These are phyloP conservation scores for Cladophialophora yegresii DNA, from an alignment of 2,329 filamentous ascomycete species.

Conservation along the genomic window DNA sequence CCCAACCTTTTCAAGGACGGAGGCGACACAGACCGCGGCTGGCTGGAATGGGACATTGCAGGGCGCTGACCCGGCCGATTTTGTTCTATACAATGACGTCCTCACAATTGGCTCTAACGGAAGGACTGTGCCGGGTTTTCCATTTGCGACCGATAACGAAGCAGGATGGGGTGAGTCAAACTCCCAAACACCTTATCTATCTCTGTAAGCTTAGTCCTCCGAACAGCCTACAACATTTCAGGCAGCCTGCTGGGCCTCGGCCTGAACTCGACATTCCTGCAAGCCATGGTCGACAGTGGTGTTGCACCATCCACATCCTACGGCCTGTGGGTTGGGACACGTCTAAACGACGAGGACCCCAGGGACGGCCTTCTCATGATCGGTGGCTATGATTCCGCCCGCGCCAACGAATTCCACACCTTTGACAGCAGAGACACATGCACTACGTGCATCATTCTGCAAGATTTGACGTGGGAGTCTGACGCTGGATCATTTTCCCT, in stretches of 20 bases:
- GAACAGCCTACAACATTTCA: not conserved
- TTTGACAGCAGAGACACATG: slow-evolving; percentile 11
- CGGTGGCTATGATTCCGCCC: slow-evolving; percentile 26
- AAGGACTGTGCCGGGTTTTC: not conserved
- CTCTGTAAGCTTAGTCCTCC: not conserved
- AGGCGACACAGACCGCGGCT: not conserved
- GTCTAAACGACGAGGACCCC: slow-evolving; percentile 4
- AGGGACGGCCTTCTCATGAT: slow-evolving; percentile 22
- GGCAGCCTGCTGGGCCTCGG: slow-evolving; percentile 19
- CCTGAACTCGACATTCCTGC: slow-evolving; percentile 27
- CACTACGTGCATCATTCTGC: slow-evolving; percentile 20
- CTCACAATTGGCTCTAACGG: slow-evolving; percentile 1
- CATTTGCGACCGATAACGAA: slow-evolving; percentile 1
- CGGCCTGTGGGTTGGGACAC: slow-evolving; percentile 29
- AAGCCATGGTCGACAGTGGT: slow-evolving; percentile 14
- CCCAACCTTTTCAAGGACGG: not conserved
- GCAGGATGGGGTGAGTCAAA: not conserved
- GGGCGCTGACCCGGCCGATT: not conserved
- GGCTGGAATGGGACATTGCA: not conserved
- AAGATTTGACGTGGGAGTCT: slow-evolving; percentile 12
- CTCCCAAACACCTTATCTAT: not conserved
- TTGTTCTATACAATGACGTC: not conserved
- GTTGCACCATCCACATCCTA: slow-evolving; percentile 22
- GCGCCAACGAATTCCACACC: slow-evolving; percentile 18
- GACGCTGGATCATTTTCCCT: slow-evolving; percentile 13